These are phyloP conservation scores for Hygrophoropsis aurantiaca DNA, from an alignment of 768 basidiomycete genomes.

Conservation along the genomic window DNA sequence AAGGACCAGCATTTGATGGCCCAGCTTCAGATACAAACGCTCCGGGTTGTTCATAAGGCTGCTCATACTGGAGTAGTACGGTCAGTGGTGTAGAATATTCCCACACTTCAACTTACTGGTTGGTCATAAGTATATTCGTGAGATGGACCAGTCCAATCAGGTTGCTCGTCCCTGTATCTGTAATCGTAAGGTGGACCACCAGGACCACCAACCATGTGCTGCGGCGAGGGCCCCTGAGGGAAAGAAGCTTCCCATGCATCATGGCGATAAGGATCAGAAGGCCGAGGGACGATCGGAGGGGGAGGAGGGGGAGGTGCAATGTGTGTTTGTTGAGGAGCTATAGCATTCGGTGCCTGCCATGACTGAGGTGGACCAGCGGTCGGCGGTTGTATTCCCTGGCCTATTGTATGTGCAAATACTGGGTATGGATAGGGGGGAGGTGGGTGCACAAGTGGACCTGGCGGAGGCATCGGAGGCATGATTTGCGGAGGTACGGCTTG, in stretches of 20 bases:
- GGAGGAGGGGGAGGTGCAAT: conserved; percentile 47
- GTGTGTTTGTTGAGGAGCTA: conserved; percentile 67
- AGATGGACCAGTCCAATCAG: conserved; percentile 43
- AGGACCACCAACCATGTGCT: conserved; percentile 48
- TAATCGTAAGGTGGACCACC: conserved; percentile 52
- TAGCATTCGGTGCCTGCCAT: conserved; percentile 62
- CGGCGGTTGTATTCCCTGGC: conserved; percentile 42
- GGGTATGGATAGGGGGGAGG: conserved; percentile 30
- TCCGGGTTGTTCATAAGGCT: conserved; percentile 54
- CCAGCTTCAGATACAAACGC: conserved; percentile 57
- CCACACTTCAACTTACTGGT: conserved; percentile 37
- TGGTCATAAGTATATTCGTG: conserved; percentile 57
- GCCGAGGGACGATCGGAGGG: conserved; percentile 46
- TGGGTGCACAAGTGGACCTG: conserved; percentile 28
- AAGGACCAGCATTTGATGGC: conserved; percentile 44
- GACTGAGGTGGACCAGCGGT: conserved; percentile 55
- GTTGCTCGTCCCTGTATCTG: conserved; percentile 61
- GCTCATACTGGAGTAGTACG: conserved; percentile 45
- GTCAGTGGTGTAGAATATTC: conserved; percentile 6
- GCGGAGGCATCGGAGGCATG: conserved; percentile 26
- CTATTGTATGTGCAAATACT: conserved; percentile 42
- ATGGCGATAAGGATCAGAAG: conserved; percentile 45
- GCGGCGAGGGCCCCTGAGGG: conserved; percentile 41
- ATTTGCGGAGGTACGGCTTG: conserved; percentile 7
- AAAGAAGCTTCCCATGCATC: conserved; percentile 59